Conservation (phyloP, 2,329 filamentous ascomycete species). For the Grosmannia serpens region DNA sequence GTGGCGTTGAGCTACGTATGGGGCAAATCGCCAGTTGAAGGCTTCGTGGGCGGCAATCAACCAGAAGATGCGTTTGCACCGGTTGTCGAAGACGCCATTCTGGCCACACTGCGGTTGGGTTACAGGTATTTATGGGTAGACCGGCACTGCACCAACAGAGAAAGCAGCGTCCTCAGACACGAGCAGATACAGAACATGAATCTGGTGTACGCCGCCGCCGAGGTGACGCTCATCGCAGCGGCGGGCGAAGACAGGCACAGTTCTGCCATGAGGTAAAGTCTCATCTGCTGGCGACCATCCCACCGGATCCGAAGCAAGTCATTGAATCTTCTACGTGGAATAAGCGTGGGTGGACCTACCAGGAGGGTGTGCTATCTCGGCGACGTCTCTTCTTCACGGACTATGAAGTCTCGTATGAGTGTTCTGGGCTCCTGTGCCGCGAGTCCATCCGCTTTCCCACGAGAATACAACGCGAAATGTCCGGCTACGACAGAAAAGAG, state of each 20-base stretch:
- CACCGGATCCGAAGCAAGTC: neutral
- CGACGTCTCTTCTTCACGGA: constrained; percentile 16
- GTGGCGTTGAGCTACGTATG: too few relatives aligned
- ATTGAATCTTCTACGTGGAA: constrained; percentile 7
- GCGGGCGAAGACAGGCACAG: constrained; percentile 8
- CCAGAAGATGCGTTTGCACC: neutral
- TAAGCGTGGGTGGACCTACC: constrained; percentile 19
- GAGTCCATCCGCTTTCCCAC: neutral
- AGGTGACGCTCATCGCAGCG: constrained; percentile 12
- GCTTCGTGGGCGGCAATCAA: neutral
- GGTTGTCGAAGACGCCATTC: constrained; percentile 14
- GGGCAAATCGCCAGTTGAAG: too few relatives aligned
- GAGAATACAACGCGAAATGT: too few relatives aligned
- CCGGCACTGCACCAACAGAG: constrained; percentile 15
- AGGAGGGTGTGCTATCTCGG: constrained; percentile 16
- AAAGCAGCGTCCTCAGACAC: neutral
- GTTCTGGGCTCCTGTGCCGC: neutral
- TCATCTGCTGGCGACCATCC: constrained; percentile 9
- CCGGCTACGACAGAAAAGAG: neutral
- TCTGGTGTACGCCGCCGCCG: constrained; percentile 12
- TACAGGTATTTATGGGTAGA: constrained; percentile 19
- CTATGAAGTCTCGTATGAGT: constrained; percentile 15
- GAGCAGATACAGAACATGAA: constrained; percentile 15
- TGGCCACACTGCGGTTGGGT: constrained; percentile 11
- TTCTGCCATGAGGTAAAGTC: too few relatives aligned